Evolutionary conservation across 73 alveolate genomes (phyloP).

Genomic region (Paramecium octaurelia): DNA sequence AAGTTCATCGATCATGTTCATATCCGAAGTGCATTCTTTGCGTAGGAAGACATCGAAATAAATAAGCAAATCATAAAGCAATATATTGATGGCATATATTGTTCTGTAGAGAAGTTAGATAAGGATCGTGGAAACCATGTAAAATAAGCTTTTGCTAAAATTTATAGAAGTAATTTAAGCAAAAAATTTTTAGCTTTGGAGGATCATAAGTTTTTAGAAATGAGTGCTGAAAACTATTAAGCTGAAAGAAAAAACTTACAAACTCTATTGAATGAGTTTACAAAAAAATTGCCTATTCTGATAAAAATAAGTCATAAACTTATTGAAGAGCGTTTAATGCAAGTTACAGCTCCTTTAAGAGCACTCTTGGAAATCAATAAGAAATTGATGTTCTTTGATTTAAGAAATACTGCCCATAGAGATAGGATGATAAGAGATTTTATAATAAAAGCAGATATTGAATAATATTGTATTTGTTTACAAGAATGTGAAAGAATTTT

Average conservation of each 20-base stretch:
- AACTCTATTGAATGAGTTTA: slow-evolving; percentile 33
- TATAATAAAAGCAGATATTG: slow-evolving; percentile 39
- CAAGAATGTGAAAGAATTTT: slow-evolving; percentile 49
- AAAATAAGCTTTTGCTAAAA: slow-evolving; percentile 7
- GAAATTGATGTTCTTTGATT: slow-evolving; percentile 42
- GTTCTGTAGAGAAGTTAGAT: slow-evolving; percentile 45
- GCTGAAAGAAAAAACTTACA: background rate
- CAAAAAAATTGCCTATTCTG: slow-evolving; percentile 16
- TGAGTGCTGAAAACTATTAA: slow-evolving; percentile 17
- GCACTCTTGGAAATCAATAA: slow-evolving; percentile 48
- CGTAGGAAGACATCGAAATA: slow-evolving; percentile 53
- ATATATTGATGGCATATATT: slow-evolving; percentile 46
- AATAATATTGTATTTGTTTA: slow-evolving; percentile 26
- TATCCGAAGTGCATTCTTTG: slow-evolving; percentile 60
- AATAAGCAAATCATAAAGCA: slow-evolving; percentile 32
- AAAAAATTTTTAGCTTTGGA: slow-evolving; percentile 18
- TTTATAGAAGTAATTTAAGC: slow-evolving; percentile 7
- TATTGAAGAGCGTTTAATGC: slow-evolving; percentile 13
- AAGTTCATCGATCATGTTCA: slow-evolving; percentile 47
- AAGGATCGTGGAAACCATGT: slow-evolving; percentile 47
- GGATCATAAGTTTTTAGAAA: background rate
- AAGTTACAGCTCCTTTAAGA: slow-evolving; percentile 48
- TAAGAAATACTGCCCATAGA: slow-evolving; percentile 24
- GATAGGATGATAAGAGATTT: slow-evolving; percentile 47
- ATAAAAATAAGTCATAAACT: slow-evolving; percentile 44